Conservation (phyloP, 129 eudicot species). For the Ambrosia artemisiifolia region DNA sequence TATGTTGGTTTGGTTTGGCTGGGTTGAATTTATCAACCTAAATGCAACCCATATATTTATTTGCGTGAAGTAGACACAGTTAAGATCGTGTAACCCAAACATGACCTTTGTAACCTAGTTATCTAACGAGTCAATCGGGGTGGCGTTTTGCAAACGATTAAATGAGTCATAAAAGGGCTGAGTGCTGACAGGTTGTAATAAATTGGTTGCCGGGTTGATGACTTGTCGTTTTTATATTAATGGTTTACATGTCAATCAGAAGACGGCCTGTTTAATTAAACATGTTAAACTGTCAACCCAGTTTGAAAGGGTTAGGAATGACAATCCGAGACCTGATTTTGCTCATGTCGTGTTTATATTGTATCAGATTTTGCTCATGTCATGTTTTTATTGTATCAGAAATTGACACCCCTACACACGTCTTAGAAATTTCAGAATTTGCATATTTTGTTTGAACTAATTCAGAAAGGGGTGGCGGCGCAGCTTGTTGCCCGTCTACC, state of each 20-base stretch:
- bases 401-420: not conserved
- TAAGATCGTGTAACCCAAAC: not conserved
- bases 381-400: not conserved
- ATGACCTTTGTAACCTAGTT: too few species aligned
- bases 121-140: not conserved
- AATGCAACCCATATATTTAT: not conserved
- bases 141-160: not conserved
- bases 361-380: not conserved
- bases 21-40: not conserved
- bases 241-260: too few species aligned
- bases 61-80: not conserved
- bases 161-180: not conserved
- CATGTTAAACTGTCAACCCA: not conserved
- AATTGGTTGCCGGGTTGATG: not conserved
- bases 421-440: not conserved
- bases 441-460: not conserved
- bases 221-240: too few species aligned
- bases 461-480: too few species aligned
- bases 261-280: not conserved
- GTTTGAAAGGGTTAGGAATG: not conserved
- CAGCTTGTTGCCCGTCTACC: too few species aligned
- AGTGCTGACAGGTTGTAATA: not conserved
- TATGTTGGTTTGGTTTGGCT: not conserved
- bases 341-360: not conserved
- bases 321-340: not conserved